A percentile compares a stretch with the other conserved stretches of the same genome.
Conservation (phyloP, 352 stramenopile genomes). For the Phytopythium delawarense region DNA sequence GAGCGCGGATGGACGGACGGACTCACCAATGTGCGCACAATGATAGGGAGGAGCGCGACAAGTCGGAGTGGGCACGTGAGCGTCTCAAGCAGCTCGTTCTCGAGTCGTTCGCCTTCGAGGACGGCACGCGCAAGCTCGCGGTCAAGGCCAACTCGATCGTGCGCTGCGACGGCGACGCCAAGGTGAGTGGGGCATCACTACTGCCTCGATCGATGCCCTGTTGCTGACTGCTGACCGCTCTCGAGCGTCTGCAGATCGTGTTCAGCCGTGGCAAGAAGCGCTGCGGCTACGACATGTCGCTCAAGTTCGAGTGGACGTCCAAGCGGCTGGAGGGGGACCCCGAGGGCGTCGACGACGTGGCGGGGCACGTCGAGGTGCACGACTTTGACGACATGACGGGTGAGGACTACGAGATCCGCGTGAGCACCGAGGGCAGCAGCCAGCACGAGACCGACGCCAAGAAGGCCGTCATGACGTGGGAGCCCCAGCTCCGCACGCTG, state of each 20-base stretch:
- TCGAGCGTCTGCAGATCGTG: conserved; percentile 35
- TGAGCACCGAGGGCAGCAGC: conserved; percentile 42
- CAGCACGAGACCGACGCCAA: conserved; percentile 53
- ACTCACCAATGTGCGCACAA: neutral
- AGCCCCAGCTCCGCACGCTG: conserved; percentile 60
- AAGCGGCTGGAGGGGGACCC: conserved; percentile 28
- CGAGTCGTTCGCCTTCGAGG: conserved; percentile 49
- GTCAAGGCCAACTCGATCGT: conserved; percentile 65
- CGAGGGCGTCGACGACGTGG: conserved; percentile 42
- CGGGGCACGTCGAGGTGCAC: conserved; percentile 70
- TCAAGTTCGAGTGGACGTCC: conserved; percentile 76
- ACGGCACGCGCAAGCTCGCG: conserved; percentile 37
- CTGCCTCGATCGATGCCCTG: conserved; percentile 1
- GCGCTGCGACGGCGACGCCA: conserved; percentile 72
- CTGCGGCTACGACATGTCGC: conserved; percentile 76
- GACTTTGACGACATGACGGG: conserved; percentile 85
- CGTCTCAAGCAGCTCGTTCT: conserved; percentile 70
- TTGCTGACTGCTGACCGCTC: neutral
- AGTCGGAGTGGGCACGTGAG: conserved; percentile 74
- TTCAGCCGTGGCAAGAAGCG: conserved; percentile 85
- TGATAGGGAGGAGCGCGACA: conserved; percentile 76
- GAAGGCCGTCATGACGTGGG: conserved; percentile 49
- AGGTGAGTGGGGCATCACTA: conserved; percentile 29
- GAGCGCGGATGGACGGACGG: too few species aligned
- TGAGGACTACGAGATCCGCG: conserved; percentile 72